These are phyloP conservation scores for Nakaseomyces uthaithaninus DNA, from an alignment of 1,139 yeast species.

Conservation along the genomic window DNA sequence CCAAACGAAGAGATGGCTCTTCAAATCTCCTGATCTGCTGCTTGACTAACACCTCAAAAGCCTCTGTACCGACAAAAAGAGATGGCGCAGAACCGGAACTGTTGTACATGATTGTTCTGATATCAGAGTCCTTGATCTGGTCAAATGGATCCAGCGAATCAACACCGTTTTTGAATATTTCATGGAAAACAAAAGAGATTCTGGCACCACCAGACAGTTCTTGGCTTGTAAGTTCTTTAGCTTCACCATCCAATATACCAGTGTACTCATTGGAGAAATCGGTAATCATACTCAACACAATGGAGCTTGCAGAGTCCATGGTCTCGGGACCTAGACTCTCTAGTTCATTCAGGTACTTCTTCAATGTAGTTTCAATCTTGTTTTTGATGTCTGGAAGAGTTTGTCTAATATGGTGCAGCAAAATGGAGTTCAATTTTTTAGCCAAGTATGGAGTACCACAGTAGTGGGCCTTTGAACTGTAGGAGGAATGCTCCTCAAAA, in stretches of 20 bases:
- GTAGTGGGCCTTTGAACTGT: constrained; percentile 75
- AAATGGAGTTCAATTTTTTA: constrained; percentile 80
- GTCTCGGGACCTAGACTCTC: constrained; percentile 73
- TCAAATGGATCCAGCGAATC: constrained; percentile 93
- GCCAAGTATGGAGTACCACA: constrained; percentile 98
- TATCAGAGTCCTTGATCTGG: constrained; percentile 92
- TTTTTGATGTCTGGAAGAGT: constrained; percentile 91
- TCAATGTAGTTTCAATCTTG: constrained; percentile 75
- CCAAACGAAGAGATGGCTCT: constrained; percentile 87
- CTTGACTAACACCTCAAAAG: constrained; percentile 91
- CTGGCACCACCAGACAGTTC: constrained; percentile 97
- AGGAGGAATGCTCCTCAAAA: constrained; percentile 70
- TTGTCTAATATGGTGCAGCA: constrained; percentile 86
- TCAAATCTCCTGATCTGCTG: constrained; percentile 93
- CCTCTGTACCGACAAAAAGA: constrained; percentile 93
- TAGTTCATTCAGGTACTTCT: constrained; percentile 77
- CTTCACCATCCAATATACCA: constrained; percentile 88
- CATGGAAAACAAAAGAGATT: constrained; percentile 95
- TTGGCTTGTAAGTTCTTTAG: constrained; percentile 74
- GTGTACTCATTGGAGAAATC: constrained; percentile 88
- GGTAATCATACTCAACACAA: constrained; percentile 84
- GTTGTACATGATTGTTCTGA: constrained; percentile 94
- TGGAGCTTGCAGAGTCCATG: constrained; percentile 80
- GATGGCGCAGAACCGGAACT: constrained; percentile 98
- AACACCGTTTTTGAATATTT: constrained; percentile 87